Evolutionary conservation across 1,284 basidiomycete species (phyloP), one percentile per base, ranked within the genome.

Genomic region (Boletus smithii): DNA sequence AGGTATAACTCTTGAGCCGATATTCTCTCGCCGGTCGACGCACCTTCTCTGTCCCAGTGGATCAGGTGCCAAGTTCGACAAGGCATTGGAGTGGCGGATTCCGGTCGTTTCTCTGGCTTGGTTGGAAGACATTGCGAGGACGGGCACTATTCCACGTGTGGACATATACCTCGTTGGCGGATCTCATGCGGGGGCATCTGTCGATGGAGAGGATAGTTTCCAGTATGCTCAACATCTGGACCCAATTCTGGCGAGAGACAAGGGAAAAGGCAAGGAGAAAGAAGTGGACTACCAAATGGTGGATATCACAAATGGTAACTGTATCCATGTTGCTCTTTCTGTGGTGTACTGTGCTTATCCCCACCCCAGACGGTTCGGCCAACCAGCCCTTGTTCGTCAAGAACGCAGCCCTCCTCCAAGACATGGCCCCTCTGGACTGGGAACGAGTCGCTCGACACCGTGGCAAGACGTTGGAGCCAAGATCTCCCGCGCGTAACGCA

Each of bases 1-100:
- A 85, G 85, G 85, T 6, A 74, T 83, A 30, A 73, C 59, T 3
- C 69, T 81, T 5, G 73, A 79, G 6, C 69, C 74, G 0, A 73
- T 69, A 11, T 88, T 90, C 60, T 83, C 80, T 4, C 72, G 74
- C 13, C 72, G 71, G 6, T 75, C 81, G 1, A 89, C 88, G 0
- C 84, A 90, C 55, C 72, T 91, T 2, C 67, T 91, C 5, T 91
- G 88, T 62, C 85, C 86, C 0, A 75, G 80, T 6, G 76, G 74
- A 1, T 69, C 61, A 0, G 89, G 89, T 10, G 67, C 73, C 13
- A 91, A 91, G 59, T 86, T 76, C 43, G 75, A 80, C n/a, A 88
- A 83, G 60, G 88, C 88, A 3, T 55, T 63, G 34, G 79, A 87
- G 56, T 90, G 89, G 88, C 70, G 70, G 5, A 76, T 83, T 7